A percentile compares a stretch with the other conserved stretches of the same genome.
phyloP scores from a whole-genome alignment of 805 yeast species.

The Metschnikowia corniflorae region DNA sequence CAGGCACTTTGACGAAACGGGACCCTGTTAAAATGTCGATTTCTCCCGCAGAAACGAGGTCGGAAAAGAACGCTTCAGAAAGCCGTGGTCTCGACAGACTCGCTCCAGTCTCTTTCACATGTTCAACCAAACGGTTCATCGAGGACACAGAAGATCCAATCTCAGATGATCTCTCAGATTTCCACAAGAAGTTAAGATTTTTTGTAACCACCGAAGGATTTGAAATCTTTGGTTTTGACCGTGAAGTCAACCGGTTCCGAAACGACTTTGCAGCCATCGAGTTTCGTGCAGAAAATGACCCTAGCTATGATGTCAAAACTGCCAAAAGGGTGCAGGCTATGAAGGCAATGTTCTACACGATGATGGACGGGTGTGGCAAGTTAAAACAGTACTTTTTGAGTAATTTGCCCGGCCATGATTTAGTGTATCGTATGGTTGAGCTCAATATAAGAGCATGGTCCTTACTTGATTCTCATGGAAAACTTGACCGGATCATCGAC shows the following conservation, averaged over 20 bases:
- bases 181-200: too few relatives aligned
- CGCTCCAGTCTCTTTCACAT: too few relatives aligned
- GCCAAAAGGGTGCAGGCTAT: not conserved
- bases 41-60: too few relatives aligned
- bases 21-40: too few relatives aligned
- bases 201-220: not conserved
- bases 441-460: not conserved
- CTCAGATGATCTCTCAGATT: too few relatives aligned
- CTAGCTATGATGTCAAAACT: not conserved
- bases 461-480: not conserved
- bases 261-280: conserved; percentile 1
- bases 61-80: too few relatives aligned
- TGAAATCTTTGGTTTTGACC: not conserved
- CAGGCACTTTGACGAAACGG: too few relatives aligned
- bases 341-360: not conserved
- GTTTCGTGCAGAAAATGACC: not conserved
- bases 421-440: not conserved
- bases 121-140: too few relatives aligned
- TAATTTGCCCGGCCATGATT: not conserved
- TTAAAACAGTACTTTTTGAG: not conserved
- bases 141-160: too few relatives aligned
- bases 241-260: not conserved
- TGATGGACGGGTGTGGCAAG: not conserved
- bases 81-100: too few relatives aligned
- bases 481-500: not conserved